Percentiles rank a stretch among this genome's conserved stretches.
Evolutionary conservation across 2,329 filamentous ascomycete genomes (phyloP).

Genomic region (Neonectria punicea): DNA sequence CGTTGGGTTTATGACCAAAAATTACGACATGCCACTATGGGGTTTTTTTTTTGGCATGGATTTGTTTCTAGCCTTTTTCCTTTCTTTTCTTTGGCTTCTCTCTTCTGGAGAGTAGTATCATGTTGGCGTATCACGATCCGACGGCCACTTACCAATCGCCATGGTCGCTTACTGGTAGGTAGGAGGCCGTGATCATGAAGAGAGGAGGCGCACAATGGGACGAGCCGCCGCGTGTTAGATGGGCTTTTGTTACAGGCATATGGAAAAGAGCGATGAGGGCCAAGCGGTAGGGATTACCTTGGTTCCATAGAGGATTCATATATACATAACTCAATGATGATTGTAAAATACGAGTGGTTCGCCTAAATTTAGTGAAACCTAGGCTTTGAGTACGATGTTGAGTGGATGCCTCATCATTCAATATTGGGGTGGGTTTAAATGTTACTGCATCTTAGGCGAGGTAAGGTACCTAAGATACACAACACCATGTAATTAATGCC

Average conservation of each 20-base stretch:
- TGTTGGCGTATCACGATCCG: conserved; percentile 11
- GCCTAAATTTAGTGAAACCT: neutral
- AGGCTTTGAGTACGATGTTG: no score
- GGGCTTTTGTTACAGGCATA: conserved; percentile 29
- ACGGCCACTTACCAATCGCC: neutral
- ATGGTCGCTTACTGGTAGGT: conserved; percentile 1
- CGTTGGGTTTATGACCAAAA: conserved; percentile 9
- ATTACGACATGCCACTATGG: conserved; percentile 15
- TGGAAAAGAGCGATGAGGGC: conserved; percentile 28
- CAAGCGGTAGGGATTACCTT: conserved; percentile 30
- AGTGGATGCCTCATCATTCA: neutral
- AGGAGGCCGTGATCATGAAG: conserved; percentile 9
- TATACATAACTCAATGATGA: conserved; percentile 37
- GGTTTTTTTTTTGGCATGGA: conserved; percentile 18
- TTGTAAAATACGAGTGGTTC: conserved; percentile 6
- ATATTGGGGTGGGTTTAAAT: neutral
- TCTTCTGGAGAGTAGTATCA: conserved; percentile 14
- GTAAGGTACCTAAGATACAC: no score
- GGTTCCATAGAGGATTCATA: conserved; percentile 38
- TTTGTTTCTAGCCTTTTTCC: conserved; percentile 9
- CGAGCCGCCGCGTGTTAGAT: conserved; percentile 35
- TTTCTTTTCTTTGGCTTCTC: conserved; percentile 1
- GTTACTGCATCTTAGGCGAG: no score
- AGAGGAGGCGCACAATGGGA: conserved; percentile 25
- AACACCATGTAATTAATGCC: no score